phyloP scores from a whole-genome alignment of 1,139 yeast genomes.

The Taphrina deformans region DNA sequence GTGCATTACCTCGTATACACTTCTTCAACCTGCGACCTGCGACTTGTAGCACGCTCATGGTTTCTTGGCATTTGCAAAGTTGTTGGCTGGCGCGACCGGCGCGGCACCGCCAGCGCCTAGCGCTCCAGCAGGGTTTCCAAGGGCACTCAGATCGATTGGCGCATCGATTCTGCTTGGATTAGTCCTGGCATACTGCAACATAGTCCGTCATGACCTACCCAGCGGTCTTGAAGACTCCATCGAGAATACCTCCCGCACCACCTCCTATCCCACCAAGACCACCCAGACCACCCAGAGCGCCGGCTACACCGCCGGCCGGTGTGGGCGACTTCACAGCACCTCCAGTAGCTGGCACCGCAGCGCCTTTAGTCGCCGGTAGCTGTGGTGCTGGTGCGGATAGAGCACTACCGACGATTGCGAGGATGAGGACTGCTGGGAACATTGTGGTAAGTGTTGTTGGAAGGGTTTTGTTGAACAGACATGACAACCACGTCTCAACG shows the following conservation, averaged over 20 bases:
- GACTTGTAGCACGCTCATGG: background rate
- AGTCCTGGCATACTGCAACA: background rate
- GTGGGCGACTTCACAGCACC: background rate
- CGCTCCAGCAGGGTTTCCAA: slow-evolving; percentile 1
- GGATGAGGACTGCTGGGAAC: background rate
- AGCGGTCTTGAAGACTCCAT: slow-evolving; percentile 11
- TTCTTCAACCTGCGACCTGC: background rate
- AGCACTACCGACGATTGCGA: background rate
- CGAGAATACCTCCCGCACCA: background rate
- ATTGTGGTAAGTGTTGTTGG: too few relatives aligned
- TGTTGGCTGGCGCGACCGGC: background rate
- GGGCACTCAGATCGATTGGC: slow-evolving; percentile 2
- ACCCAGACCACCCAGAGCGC: background rate
- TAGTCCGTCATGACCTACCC: background rate
- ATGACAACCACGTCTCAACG: too few relatives aligned
- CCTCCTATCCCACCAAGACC: background rate
- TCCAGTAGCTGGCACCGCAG: background rate
- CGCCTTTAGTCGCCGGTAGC: background rate
- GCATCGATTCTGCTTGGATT: background rate
- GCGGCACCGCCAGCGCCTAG: slow-evolving; percentile 6
- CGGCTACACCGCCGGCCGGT: background rate
- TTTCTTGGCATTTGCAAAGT: slow-evolving; percentile 3
- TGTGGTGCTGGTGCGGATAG: slow-evolving; percentile 4
- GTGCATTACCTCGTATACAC: too few relatives aligned
- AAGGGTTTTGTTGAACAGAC: too few relatives aligned